phyloP scores from a whole-genome alignment of 768 basidiomycete species.

The Hypholoma sublateritium region DNA sequence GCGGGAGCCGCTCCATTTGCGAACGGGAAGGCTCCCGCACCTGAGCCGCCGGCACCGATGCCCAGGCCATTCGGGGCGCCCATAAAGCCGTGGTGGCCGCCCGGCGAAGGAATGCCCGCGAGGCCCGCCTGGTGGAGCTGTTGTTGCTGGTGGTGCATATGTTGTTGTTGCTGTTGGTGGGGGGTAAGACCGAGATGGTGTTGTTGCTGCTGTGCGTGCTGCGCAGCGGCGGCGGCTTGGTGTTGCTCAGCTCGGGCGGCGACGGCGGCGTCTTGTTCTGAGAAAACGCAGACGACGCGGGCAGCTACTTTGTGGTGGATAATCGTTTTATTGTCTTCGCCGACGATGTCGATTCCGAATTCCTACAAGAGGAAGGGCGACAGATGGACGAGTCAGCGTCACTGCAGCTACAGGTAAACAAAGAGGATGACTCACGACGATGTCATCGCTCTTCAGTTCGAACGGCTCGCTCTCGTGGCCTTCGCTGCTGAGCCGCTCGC shows the following conservation, averaged over 20 bases:
- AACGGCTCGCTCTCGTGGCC: conserved; percentile 89
- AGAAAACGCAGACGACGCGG: conserved; percentile 86
- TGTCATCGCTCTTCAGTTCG: conserved; percentile 93
- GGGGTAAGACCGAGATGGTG: conserved; percentile 17
- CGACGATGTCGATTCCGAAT: conserved; percentile 99
- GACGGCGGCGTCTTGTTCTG: conserved; percentile 78
- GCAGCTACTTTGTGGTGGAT: conserved; percentile 99
- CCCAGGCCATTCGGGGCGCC: background rate
- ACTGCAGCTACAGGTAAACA: conserved; percentile 9
- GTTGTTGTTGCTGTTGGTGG: too few relatives aligned
- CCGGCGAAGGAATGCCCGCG: background rate
- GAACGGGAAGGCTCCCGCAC: too few relatives aligned
- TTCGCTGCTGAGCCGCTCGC: conserved; percentile 87
- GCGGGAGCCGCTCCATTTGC: too few relatives aligned
- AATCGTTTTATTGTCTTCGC: conserved; percentile 97
- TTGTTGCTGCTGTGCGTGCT: conserved; percentile 40
- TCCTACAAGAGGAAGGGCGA: conserved; percentile 51
- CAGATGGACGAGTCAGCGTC: background rate
- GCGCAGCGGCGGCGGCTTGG: conserved; percentile 37
- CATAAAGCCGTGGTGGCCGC: background rate
- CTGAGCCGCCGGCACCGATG: background rate
- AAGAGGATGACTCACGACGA: conserved; percentile 67
- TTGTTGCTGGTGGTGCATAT: background rate
- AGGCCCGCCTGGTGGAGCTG: background rate
- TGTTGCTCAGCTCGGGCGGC: conserved; percentile 72